Percentiles rank a stretch among this genome's conserved stretches.
phyloP scores from a whole-genome alignment of 1,284 basidiomycete genomes.

The Vanrija sp. region DNA sequence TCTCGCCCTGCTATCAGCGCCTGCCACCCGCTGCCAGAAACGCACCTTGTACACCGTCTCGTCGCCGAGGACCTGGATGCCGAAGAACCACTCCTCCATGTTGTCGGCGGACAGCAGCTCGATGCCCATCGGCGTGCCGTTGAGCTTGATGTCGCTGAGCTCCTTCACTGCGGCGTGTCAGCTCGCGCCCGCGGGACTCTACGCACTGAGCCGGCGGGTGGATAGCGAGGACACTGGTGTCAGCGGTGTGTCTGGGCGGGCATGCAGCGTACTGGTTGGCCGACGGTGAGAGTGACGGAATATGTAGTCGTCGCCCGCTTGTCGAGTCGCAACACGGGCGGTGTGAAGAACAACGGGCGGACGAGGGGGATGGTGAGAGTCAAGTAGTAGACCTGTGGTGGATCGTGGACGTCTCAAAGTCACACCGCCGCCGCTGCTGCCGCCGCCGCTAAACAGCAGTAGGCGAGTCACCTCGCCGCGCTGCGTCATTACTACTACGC shows the following conservation, averaged over 20 bases:
- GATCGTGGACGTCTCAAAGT: too few relatives aligned
- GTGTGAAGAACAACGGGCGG: too few relatives aligned
- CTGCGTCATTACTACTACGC: too few relatives aligned
- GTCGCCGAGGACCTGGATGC: slow-evolving; percentile 41
- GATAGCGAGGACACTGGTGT: slow-evolving; percentile 11
- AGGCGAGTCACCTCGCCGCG: too few relatives aligned
- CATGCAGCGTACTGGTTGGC: background rate
- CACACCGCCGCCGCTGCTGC: too few relatives aligned
- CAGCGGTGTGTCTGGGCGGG: background rate
- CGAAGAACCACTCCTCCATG: slow-evolving; percentile 40
- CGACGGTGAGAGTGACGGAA: too few relatives aligned
- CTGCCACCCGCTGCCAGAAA: background rate
- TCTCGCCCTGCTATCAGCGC: slow-evolving; percentile 33
- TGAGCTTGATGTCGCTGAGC: slow-evolving; percentile 38
- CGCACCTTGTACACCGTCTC: slow-evolving; percentile 43
- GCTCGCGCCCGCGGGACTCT: too few relatives aligned
- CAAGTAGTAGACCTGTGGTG: too few relatives aligned
- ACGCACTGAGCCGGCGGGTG: slow-evolving; percentile 15
- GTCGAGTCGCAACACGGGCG: too few relatives aligned
- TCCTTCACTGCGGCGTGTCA: slow-evolving; percentile 40
- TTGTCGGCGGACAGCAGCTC: slow-evolving; percentile 30
- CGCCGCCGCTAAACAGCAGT: too few relatives aligned
- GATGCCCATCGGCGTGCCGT: slow-evolving; percentile 44
- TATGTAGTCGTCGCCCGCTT: too few relatives aligned
- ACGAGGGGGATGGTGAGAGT: too few relatives aligned